Base-by-base conservation (phyloP, 208 protist genomes). In the Acanthamoeba triangularis region DNA sequence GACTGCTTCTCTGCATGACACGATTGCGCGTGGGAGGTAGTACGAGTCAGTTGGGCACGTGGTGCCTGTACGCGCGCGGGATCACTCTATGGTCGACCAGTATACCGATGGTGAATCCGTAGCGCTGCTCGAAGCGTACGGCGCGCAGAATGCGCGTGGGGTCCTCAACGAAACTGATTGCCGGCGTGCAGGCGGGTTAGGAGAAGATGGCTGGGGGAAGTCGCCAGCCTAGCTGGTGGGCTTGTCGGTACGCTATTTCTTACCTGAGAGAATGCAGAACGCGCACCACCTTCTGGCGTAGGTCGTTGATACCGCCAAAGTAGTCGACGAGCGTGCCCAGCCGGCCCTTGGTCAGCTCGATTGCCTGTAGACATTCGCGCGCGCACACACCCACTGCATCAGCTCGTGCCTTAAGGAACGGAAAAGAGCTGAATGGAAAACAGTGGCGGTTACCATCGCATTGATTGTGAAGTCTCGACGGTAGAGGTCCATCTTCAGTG, bases 401-500 rank as follows among this genome's bases (percentile, higher is more conserved):
- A 82, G 28, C 30, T 82, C 41, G n/a, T 49, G 35, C 16, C 18
- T 82, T 65, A 28, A 20, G 65, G 65, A 41, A 59, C n/a, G 44
- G 44, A 37, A 87, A 44, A 33, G 30, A 7, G 61, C 7, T 18
- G 23, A 69, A 16, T 7, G n/a, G 20, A 11, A 16, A 11, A 3
- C 61, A 28, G n/a, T n/a, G n/a, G 82, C 0, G 30, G 3, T 28
- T 49, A 92, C 90, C 90, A 94, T 94, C 23, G 90, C 90, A 20
- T 94, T 94, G 41, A 94, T 94, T 18, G 90, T 94, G 35, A 94
- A 94, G 49, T 94, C 90, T 8, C 90, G 18, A 1, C 90, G 23
- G 90, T 94, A 94, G 14, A 94, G 47, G 49, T 94, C 90, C 90
- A 94, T 94, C 90, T 94, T 94, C n/a, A 94, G 18, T 10, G 90